Evolutionary conservation across 495 filamentous ascomycete genomes (phyloP), one percentile per base, ranked within the genome.

Genomic region (Xylaria telfairii): DNA sequence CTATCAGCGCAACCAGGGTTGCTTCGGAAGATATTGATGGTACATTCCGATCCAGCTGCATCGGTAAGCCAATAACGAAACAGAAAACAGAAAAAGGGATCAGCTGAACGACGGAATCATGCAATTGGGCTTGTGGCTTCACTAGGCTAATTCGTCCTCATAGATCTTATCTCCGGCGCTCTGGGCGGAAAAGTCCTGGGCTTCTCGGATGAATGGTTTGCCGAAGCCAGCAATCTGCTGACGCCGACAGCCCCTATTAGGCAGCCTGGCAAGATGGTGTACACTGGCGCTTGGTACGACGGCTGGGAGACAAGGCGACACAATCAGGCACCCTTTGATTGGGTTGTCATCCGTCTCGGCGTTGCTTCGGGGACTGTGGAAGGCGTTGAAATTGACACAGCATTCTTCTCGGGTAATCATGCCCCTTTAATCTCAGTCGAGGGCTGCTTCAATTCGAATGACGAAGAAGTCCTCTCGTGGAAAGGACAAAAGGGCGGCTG

Each of bases 291-390:
- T 28, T 98, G 95, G 95, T 97, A 94, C 79, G 94, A 98, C 77
- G 94, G 94, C 30, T 97, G 94, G 95, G 95, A 98, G 80, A 97
- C 94, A 2, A 87, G 94, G 19, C 85, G 95, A 59, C 95, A 97
- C 83, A 98, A 98, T 78, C 81, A 86, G 0, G 84, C 88, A 32
- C 86, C 89, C 4, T 93, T 91, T 72, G 95, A 98, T 81, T 97
- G 92, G 90, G 93, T 94, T 1, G 87, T 95, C 44, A 89, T 97
- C 61, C 84, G 85, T 61, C 89, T 97, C 5, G 95, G 95, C 42
- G 92, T 95, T 12, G 87, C 92, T 12, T 92, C 89, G 8, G 94
- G 92, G 10, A 86, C 82, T 2, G 89, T 97, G 26, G 85, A 89
- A 65, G 95, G 94, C 17, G 85, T 97, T 37, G 95, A 97, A 79